These are phyloP conservation scores for Paraglomus brasilianum DNA, from an alignment of 192 early-diverging fungal genomes.

Conservation along the genomic window DNA sequence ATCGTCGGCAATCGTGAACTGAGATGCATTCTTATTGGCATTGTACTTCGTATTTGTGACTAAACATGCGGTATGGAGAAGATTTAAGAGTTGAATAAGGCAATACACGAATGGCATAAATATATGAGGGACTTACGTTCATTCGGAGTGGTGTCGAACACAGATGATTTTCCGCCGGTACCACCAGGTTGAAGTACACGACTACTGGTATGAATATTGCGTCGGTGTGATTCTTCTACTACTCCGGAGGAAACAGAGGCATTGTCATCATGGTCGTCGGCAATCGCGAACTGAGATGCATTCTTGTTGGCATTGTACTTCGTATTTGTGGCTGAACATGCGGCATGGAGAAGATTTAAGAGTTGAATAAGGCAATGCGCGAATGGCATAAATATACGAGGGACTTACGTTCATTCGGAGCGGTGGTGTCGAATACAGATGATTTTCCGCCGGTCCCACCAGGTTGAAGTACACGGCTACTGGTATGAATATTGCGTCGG, in stretches of 20 bases:
- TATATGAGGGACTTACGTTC: too few relatives aligned
- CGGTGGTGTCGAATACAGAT: not conserved
- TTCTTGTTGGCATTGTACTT: slow-evolving; percentile 25
- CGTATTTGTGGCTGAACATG: not conserved
- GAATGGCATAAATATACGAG: too few relatives aligned
- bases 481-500: slow-evolving; percentile 25
- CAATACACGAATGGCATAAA: too few relatives aligned
- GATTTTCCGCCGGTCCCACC: slow-evolving; percentile 33
- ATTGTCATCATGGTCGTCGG: not conserved
- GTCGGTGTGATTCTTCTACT: not conserved
- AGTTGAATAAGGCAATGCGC: too few relatives aligned
- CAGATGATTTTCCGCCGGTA: slow-evolving; percentile 28
- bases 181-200: slow-evolving; percentile 31
- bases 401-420: too few relatives aligned
- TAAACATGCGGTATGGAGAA: not conserved
- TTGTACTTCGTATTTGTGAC: not conserved
- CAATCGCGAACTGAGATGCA: slow-evolving; percentile 25
- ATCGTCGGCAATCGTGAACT: not conserved
- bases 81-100: too few relatives aligned
- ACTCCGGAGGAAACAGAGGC: too few relatives aligned
- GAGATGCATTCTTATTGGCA: slow-evolving; percentile 10
- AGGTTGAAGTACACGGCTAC: slow-evolving; percentile 30
- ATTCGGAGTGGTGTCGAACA: not conserved
- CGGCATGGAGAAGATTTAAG: too few relatives aligned
- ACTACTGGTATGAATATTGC: slow-evolving; percentile 24